Percentiles rank a stretch among this genome's conserved stretches.
Evolutionary conservation across 2,329 filamentous ascomycete genomes (phyloP).

Genomic region (Monosporascus sp.): DNA sequence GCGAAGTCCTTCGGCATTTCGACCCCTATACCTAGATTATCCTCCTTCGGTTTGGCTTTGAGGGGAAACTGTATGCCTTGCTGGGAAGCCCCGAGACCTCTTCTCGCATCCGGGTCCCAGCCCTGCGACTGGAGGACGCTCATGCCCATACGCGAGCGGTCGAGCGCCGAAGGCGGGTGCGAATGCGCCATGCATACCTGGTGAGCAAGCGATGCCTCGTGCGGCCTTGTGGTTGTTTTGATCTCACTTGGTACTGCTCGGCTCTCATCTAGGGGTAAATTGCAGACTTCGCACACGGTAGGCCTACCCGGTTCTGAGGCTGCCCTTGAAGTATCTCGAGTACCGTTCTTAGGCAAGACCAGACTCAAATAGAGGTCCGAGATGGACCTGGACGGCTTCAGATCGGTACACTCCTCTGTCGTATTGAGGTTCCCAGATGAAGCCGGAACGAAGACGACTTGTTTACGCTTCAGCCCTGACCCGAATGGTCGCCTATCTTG

Average conservation of each 20-base stretch:
- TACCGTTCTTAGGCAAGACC: constrained; percentile 47
- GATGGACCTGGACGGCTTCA: constrained; percentile 29
- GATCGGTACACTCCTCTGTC: constrained; percentile 15
- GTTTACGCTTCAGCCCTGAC: constrained; percentile 48
- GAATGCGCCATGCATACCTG: constrained; percentile 66
- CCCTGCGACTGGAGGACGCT: constrained; percentile 61
- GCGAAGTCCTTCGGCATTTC: constrained; percentile 34
- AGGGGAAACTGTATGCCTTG: constrained; percentile 74
- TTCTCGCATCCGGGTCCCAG: constrained; percentile 69
- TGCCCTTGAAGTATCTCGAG: constrained; percentile 6
- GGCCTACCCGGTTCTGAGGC: constrained; percentile 10
- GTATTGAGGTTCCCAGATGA: constrained; percentile 32
- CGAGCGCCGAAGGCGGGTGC: constrained; percentile 66
- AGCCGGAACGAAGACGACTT: constrained; percentile 54
- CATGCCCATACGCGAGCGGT: constrained; percentile 66
- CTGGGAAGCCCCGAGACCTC: constrained; percentile 65
- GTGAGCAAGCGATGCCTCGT: constrained; percentile 63
- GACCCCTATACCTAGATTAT: constrained; percentile 69
- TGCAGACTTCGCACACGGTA: constrained; percentile 53
- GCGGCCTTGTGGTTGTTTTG: constrained; percentile 24
- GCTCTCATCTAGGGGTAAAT: constrained; percentile 43
- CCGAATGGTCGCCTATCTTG: constrained; percentile 52
- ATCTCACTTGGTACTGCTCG: constrained; percentile 3
- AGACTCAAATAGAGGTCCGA: constrained; percentile 63
- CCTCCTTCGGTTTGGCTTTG: constrained; percentile 65